Percentiles rank a stretch among this genome's conserved stretches.
Conservation (phyloP, 1,284 basidiomycete species). For the Cryptococcus jaspeensis region DNA sequence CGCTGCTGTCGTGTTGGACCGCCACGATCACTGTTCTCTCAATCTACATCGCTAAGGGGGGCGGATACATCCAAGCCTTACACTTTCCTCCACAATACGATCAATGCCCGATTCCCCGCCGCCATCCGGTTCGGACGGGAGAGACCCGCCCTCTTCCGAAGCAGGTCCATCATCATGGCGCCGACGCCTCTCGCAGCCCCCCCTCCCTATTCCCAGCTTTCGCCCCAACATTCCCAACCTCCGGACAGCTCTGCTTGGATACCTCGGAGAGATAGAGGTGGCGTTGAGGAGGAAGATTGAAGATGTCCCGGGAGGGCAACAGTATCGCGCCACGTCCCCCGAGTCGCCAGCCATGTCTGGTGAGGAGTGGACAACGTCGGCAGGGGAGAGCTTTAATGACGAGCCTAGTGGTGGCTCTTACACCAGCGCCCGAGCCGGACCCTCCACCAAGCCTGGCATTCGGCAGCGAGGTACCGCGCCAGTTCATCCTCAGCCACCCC, state of each 20-base stretch:
- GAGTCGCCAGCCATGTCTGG: conserved; percentile 1
- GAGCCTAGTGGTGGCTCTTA: conserved; percentile 2
- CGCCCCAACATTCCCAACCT: conserved; percentile 30
- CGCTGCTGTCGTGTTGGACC: no score
- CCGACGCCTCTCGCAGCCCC: conserved; percentile 12
- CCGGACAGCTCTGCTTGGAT: conserved; percentile 45
- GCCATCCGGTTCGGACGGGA: no score
- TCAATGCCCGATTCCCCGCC: no score
- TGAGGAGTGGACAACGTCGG: conserved; percentile 4
- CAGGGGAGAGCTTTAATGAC: not conserved
- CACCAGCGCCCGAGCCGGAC: not conserved
- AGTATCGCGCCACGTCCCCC: conserved; percentile 2
- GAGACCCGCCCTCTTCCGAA: no score
- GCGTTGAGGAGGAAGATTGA: conserved; percentile 38
- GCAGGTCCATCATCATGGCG: conserved; percentile 8
- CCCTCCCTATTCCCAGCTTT: conserved; percentile 16
- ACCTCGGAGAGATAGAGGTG: conserved; percentile 47
- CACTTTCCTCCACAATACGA: no score
- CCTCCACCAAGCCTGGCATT: not conserved
- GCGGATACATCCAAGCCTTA: no score
- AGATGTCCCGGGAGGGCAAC: conserved; percentile 7
- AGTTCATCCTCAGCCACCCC: not conserved
- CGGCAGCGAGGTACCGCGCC: not conserved
- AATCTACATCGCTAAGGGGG: no score
- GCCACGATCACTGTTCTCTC: no score